Evolutionary conservation across 495 filamentous ascomycete species (phyloP).

Genomic region (Penicillium tannophilum): DNA sequence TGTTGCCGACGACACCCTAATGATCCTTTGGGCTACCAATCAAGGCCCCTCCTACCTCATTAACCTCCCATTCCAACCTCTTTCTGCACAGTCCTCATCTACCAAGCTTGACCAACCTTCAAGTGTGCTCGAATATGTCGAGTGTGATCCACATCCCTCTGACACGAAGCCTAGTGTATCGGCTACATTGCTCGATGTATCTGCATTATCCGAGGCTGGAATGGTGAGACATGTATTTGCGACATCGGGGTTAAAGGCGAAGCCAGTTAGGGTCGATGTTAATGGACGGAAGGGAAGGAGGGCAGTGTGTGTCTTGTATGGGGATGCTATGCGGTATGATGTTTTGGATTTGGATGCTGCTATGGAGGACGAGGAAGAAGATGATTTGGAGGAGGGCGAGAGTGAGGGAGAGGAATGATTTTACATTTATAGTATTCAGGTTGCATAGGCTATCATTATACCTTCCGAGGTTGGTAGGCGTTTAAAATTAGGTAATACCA

Average conservation of each 20-base stretch:
- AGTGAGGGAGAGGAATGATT: neutral
- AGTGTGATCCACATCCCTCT: slow-evolving; percentile 14
- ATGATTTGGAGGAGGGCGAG: neutral
- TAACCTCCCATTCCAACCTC: slow-evolving; percentile 40
- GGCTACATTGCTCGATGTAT: slow-evolving; percentile 28
- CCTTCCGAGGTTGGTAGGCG: neutral
- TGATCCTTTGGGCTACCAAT: slow-evolving; percentile 43
- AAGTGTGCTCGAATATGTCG: slow-evolving; percentile 21
- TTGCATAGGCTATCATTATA: neutral
- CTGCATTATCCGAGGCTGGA: slow-evolving; percentile 13
- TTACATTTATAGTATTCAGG: neutral
- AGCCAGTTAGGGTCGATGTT: slow-evolving; percentile 50
- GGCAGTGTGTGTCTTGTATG: slow-evolving; percentile 58
- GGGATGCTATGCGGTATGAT: slow-evolving; percentile 56
- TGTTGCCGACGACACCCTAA: slow-evolving; percentile 54
- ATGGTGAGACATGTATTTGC: slow-evolving; percentile 40
- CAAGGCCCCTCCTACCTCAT: slow-evolving; percentile 31
- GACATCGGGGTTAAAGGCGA: slow-evolving; percentile 39
- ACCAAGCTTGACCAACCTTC: slow-evolving; percentile 11
- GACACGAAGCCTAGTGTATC: slow-evolving; percentile 20
- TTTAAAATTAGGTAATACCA: neutral
- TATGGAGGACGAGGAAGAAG: slow-evolving; percentile 10
- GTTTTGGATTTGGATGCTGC: slow-evolving; percentile 57
- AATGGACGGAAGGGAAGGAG: slow-evolving; percentile 57
- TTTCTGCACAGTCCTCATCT: slow-evolving; percentile 3